Evolutionary conservation across 1,284 basidiomycete species (phyloP).

Genomic region (Boletus subluridellus): DNA sequence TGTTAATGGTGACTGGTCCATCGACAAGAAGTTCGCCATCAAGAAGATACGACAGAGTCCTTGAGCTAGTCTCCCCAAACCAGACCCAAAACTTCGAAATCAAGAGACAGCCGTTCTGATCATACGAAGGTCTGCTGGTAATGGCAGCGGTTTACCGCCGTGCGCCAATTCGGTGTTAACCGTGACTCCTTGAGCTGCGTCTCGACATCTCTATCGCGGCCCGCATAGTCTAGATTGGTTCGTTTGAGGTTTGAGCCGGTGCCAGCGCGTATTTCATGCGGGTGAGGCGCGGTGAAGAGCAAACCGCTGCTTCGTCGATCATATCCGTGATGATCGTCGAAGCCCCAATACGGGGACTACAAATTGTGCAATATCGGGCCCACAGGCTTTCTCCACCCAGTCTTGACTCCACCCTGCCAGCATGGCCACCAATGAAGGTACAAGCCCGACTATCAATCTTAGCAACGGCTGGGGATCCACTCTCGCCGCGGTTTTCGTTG

Average conservation of each 20-base stretch:
- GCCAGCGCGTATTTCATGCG: not conserved
- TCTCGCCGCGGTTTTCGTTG: conserved; percentile 24
- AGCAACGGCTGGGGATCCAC: conserved; percentile 23
- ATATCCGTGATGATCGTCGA: not conserved
- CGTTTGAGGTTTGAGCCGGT: not conserved
- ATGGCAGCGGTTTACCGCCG: no score
- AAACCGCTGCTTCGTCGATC: not conserved
- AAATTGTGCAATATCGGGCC: not conserved
- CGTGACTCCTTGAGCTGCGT: no score
- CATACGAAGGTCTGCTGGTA: no score
- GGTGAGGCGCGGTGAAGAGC: not conserved
- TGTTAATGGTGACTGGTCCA: no score
- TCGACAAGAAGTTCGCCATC: no score
- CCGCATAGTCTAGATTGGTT: not conserved
- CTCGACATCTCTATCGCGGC: not conserved
- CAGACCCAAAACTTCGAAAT: no score
- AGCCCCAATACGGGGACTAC: conserved; percentile 2
- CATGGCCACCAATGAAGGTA: conserved; percentile 11
- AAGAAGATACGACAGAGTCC: no score
- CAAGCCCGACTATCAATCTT: conserved; percentile 11
- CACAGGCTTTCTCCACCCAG: not conserved
- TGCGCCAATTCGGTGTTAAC: no score
- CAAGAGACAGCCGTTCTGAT: no score
- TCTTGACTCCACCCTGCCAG: not conserved
- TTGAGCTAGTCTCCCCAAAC: no score